Conservation (phyloP, 805 yeast species). For the Osmozyma mogii region DNA sequence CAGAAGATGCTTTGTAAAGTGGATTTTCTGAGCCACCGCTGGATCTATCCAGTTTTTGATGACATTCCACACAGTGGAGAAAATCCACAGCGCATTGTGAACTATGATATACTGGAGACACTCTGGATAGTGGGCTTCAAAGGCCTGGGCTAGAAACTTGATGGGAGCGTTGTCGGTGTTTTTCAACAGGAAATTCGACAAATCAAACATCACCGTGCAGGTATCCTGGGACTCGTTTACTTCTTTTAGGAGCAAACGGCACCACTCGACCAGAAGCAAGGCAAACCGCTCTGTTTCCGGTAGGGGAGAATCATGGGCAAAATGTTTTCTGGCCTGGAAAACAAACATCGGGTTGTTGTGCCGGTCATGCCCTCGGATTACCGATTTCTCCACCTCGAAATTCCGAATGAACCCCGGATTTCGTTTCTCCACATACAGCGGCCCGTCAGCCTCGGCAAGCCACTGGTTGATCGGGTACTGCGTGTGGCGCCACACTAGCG, state of each 20-base stretch:
- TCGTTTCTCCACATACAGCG: conserved; percentile 33
- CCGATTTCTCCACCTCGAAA: conserved; percentile 61
- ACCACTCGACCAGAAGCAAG: conserved; percentile 65
- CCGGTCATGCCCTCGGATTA: conserved; percentile 66
- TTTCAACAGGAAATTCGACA: conserved; percentile 76
- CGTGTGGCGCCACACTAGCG: conserved; percentile 67
- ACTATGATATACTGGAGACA: conserved; percentile 76
- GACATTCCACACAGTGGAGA: conserved; percentile 89
- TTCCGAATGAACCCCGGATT: conserved; percentile 45
- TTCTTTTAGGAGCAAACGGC: conserved; percentile 42
- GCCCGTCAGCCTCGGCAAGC: conserved; percentile 66
- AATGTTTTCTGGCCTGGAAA: conserved; percentile 72
- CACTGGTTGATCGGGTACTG: conserved; percentile 50
- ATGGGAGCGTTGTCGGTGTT: conserved; percentile 93
- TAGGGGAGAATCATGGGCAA: conserved; percentile 40
- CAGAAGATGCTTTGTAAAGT: conserved; percentile 62
- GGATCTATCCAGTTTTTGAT: conserved; percentile 95
- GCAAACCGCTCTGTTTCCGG: conserved; percentile 73
- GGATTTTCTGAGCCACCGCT: conserved; percentile 86
- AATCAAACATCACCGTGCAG: conserved; percentile 78
- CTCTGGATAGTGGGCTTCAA: conserved; percentile 97
- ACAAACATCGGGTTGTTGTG: conserved; percentile 71
- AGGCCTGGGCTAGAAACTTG: conserved; percentile 78
- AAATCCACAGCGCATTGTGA: conserved; percentile 96
- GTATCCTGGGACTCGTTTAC: conserved; percentile 65